Conservation (phyloP, 192 early-diverging fungal species). For the Linnemannia zychae region DNA sequence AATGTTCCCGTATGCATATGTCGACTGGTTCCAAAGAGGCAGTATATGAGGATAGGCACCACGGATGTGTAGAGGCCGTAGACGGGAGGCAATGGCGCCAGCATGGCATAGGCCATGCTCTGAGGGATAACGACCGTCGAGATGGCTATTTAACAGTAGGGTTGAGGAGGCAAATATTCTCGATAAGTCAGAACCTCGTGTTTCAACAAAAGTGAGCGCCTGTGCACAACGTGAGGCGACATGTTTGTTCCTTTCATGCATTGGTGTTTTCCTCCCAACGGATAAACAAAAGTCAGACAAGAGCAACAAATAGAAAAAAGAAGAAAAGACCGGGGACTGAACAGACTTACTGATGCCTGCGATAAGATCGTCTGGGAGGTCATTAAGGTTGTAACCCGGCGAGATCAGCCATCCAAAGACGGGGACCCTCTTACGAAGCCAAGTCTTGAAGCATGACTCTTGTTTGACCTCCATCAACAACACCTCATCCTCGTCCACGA, state of each 20-base stretch:
- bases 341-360: slow-evolving; percentile 53
- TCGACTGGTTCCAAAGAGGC: slow-evolving; percentile 55
- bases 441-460: slow-evolving; percentile 43
- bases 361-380: slow-evolving; percentile 53
- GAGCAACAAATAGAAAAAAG: not conserved
- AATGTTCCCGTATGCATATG: slow-evolving; percentile 59
- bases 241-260: not conserved
- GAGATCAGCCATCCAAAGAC: slow-evolving; percentile 47
- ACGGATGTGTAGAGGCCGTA: slow-evolving; percentile 61
- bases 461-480: not conserved
- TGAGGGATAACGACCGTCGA: slow-evolving; percentile 60
- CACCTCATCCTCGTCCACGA: not conserved
- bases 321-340: not conserved
- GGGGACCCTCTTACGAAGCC: slow-evolving; percentile 38
- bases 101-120: slow-evolving; percentile 62
- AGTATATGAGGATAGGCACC: slow-evolving; percentile 53
- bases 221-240: not conserved
- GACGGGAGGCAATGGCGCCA: slow-evolving; percentile 59
- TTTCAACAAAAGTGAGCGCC: not conserved
- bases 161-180: not conserved
- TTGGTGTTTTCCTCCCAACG: not conserved
- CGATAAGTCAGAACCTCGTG: not conserved
- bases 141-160: slow-evolving; percentile 29
- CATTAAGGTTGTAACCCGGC: slow-evolving; percentile 32
- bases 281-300: not conserved